A percentile compares a stretch with the other conserved stretches of the same genome.
Conservation (phyloP, 1,139 yeast genomes). For the Hyphopichia fennica region DNA sequence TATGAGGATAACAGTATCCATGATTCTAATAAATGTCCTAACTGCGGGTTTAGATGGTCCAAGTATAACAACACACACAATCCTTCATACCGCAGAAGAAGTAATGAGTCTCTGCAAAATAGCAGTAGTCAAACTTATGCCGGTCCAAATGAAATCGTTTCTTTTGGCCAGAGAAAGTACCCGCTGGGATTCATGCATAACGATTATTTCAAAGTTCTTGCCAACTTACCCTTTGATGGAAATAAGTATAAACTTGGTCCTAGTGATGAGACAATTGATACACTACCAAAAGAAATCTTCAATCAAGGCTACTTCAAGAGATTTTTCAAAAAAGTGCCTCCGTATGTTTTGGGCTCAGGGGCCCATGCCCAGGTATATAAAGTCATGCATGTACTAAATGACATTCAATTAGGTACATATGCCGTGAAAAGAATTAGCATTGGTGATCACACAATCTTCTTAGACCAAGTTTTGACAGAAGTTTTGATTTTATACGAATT, state of each 20-base stretch:
- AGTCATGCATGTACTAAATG: slow-evolving; percentile 76
- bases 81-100: not conserved
- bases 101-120: not conserved
- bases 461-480: slow-evolving; percentile 71
- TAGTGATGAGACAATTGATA: not conserved
- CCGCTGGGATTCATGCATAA: slow-evolving; percentile 32
- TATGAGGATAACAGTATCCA: not conserved
- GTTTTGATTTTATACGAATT: slow-evolving; percentile 63
- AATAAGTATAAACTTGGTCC: not conserved
- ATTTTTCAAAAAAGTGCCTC: slow-evolving; percentile 56
- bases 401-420: slow-evolving; percentile 70
- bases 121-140: not conserved
- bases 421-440: slow-evolving; percentile 84
- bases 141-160: not conserved
- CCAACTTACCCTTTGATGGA: slow-evolving; percentile 25
- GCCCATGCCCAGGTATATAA: slow-evolving; percentile 82
- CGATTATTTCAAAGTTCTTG: slow-evolving; percentile 41
- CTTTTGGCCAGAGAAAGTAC: slow-evolving; percentile 3
- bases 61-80: slow-evolving; percentile 3
- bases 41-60: slow-evolving; percentile 42
- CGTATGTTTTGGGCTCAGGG: slow-evolving; percentile 65
- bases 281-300: slow-evolving; percentile 45
- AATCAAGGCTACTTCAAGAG: slow-evolving; percentile 74
- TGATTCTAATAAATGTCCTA: slow-evolving; percentile 28
- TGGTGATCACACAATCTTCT: slow-evolving; percentile 69